These are phyloP conservation scores for Tephrocybe sp. DNA, from an alignment of 768 basidiomycete genomes.

Conservation along the genomic window DNA sequence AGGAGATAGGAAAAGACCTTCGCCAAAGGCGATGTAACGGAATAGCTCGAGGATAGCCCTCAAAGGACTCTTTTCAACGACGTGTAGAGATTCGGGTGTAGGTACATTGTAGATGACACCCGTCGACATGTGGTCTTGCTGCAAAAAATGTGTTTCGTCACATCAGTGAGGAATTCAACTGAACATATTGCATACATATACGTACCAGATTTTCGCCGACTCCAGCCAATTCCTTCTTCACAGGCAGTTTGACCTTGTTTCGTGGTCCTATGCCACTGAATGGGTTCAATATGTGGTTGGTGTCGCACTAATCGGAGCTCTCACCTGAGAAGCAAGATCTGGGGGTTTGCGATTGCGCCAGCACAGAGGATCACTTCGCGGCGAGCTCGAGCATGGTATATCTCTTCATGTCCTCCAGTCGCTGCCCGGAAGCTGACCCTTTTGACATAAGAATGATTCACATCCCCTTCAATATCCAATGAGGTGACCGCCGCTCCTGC, in stretches of 20 bases:
- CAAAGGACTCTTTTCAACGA: neutral
- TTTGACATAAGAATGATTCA: neutral
- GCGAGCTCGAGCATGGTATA: constrained; percentile 5
- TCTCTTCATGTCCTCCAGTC: neutral
- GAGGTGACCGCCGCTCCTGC: constrained; percentile 7
- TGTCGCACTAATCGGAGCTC: neutral
- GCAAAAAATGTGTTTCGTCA: neutral
- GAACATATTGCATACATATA: neutral
- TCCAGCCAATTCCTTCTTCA: constrained; percentile 1
- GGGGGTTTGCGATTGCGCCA: constrained; percentile 10
- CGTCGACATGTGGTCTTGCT: constrained; percentile 6
- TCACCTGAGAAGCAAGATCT: constrained; percentile 12
- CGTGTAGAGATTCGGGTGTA: neutral
- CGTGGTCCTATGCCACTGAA: constrained; percentile 1
- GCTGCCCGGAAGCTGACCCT: neutral
- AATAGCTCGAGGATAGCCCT: constrained; percentile 8
- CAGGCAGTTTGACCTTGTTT: constrained; percentile 3
- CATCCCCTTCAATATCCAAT: neutral
- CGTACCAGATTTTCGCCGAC: constrained; percentile 7
- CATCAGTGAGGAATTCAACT: neutral
- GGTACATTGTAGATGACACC: constrained; percentile 10
- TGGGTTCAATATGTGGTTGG: neutral
- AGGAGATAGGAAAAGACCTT: constrained; percentile 8
- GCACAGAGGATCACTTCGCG: constrained; percentile 9
- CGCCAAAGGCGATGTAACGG: constrained; percentile 5